phyloP scores from a whole-genome alignment of 257 asterid genomes.

The Penstemon newberryi region DNA sequence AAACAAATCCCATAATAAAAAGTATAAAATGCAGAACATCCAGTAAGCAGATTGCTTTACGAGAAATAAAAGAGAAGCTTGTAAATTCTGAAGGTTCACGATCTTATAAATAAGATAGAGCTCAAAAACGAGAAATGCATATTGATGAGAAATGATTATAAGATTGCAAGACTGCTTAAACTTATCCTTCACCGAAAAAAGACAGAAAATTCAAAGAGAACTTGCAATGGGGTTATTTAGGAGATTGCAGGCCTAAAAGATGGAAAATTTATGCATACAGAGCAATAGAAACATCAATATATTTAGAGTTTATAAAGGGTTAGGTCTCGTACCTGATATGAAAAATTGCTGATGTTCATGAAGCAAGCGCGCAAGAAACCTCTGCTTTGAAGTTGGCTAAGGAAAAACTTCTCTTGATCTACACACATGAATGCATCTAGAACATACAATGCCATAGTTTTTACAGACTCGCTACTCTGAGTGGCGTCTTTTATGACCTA shows the following conservation, averaged over 20 bases:
- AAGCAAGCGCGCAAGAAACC: conserved; percentile 89
- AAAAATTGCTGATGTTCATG: conserved; percentile 65
- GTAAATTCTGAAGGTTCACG: conserved; percentile 1
- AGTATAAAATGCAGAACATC: not conserved
- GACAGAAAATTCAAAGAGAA: not conserved
- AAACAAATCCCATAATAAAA: no score
- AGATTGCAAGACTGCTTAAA: not conserved
- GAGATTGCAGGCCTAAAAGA: conserved; percentile 16
- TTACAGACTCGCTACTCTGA: conserved; percentile 85
- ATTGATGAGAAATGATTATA: not conserved
- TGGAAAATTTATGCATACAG: not conserved
- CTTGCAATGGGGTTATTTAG: not conserved
- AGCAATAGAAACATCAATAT: not conserved
- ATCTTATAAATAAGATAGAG: not conserved
- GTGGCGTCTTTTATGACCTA: conserved; percentile 89
- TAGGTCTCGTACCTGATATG: conserved; percentile 64
- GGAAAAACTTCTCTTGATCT: conserved; percentile 87
- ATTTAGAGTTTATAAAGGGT: not conserved
- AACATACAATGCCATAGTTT: conserved; percentile 73
- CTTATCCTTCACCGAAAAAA: not conserved
- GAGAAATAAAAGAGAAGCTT: not conserved
- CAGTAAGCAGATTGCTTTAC: not conserved
- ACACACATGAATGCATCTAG: conserved; percentile 78
- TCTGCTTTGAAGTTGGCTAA: conserved; percentile 84
- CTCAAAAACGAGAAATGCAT: not conserved